Percentiles rank a stretch among this genome's conserved stretches.
phyloP scores from a whole-genome alignment of 192 early-diverging fungal species.

The Hyaloraphidium curvatum region DNA sequence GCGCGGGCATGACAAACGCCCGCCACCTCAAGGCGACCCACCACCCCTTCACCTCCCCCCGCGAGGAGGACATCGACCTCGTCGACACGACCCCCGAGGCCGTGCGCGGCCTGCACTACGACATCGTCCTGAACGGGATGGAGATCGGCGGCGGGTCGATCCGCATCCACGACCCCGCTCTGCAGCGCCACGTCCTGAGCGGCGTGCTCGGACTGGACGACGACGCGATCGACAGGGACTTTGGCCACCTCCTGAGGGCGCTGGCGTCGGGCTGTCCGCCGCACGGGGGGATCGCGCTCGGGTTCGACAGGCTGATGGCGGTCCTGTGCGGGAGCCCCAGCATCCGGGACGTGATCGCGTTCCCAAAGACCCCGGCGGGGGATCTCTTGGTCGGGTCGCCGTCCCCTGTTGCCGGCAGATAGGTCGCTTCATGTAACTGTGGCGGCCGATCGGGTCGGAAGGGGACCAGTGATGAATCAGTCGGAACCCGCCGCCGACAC shows the following conservation, averaged over 20 bases:
- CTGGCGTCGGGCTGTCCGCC: slow-evolving; percentile 70
- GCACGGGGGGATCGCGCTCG: slow-evolving; percentile 73
- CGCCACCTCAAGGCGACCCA: slow-evolving; percentile 47
- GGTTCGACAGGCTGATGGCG: slow-evolving; percentile 62
- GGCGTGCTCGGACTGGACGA: slow-evolving; percentile 33
- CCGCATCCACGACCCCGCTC: slow-evolving; percentile 54
- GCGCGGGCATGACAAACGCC: neutral
- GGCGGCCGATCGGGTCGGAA: too few species aligned
- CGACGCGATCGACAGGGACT: slow-evolving; percentile 15
- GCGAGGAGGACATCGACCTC: slow-evolving; percentile 39
- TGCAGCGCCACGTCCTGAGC: slow-evolving; percentile 58
- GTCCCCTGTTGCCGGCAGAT: slow-evolving; percentile 29
- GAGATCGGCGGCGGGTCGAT: slow-evolving; percentile 86
- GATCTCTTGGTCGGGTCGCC: slow-evolving; percentile 70
- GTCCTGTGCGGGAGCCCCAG: slow-evolving; percentile 48
- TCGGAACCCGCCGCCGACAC: too few species aligned
- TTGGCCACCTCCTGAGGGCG: slow-evolving; percentile 64
- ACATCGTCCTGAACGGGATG: slow-evolving; percentile 74
- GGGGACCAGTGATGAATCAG: too few species aligned
- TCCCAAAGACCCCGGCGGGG: slow-evolving; percentile 67
- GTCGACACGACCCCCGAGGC: slow-evolving; percentile 29
- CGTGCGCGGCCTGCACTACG: slow-evolving; percentile 60
- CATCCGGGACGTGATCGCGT: slow-evolving; percentile 81
- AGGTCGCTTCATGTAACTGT: too few species aligned
- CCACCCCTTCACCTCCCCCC: slow-evolving; percentile 81